Conservation (phyloP, 1,284 basidiomycete species). For the Fomitopsis palustris region DNA sequence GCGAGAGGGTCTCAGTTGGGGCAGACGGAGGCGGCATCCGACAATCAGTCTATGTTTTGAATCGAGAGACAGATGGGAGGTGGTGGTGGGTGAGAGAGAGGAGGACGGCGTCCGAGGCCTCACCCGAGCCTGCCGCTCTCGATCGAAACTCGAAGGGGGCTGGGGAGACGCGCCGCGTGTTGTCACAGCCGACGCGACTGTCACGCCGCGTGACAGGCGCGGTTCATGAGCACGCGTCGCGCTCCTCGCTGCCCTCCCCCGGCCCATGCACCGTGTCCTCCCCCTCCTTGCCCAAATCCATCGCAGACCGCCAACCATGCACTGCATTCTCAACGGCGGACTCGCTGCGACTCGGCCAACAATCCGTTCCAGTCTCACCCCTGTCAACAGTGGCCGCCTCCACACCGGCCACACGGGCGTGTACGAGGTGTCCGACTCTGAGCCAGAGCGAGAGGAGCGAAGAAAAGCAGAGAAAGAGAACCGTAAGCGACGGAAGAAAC, state of each 20-base stretch:
- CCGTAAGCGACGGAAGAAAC: constrained; percentile 10
- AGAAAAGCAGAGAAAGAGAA: constrained; percentile 26
- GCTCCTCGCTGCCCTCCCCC: background rate
- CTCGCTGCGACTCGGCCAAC: background rate
- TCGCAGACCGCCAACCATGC: background rate
- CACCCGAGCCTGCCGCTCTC: background rate
- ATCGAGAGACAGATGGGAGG: background rate
- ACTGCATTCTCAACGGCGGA: background rate
- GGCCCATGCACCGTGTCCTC: constrained; percentile 3
- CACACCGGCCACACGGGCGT: background rate
- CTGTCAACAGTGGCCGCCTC: background rate
- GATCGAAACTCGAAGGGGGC: background rate
- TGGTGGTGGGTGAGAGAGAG: background rate
- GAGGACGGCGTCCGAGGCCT: background rate
- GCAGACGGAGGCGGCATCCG: constrained; percentile 4
- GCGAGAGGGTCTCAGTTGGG: constrained; percentile 34
- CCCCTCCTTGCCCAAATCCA: background rate
- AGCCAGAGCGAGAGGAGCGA: constrained; percentile 57
- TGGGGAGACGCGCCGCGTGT: background rate
- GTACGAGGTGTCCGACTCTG: constrained; percentile 45
- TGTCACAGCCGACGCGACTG: background rate
- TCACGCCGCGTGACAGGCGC: constrained; percentile 1
- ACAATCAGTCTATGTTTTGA: background rate
- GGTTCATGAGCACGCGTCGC: constrained; percentile 1
- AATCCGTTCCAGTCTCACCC: background rate